phyloP scores from a whole-genome alignment of 2,329 filamentous ascomycete species.

The Neocatenulostroma microsporum region DNA sequence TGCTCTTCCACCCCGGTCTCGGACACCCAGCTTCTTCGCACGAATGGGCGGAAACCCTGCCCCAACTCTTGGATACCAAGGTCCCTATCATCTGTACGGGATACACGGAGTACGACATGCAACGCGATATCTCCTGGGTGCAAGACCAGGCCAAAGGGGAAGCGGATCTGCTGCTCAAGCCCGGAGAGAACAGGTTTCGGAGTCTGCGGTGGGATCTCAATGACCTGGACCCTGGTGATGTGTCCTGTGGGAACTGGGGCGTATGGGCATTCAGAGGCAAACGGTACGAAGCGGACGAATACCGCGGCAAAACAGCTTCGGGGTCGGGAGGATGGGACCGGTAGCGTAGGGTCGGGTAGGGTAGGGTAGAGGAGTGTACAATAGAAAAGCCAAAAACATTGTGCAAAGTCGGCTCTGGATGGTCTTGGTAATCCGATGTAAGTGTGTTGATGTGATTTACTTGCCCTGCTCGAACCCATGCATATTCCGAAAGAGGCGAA shows the following conservation, averaged over 20 bases:
- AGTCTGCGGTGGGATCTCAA: constrained; percentile 96
- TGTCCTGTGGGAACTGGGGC: constrained; percentile 95
- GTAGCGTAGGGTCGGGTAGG: not conserved
- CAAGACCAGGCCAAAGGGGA: constrained; percentile 77
- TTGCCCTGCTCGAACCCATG: no score
- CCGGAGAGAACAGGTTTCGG: constrained; percentile 87
- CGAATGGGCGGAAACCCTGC: constrained; percentile 89
- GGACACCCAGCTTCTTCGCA: constrained; percentile 89
- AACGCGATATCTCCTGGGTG: constrained; percentile 86
- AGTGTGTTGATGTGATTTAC: no score
- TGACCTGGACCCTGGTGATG: constrained; percentile 85
- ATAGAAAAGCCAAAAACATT: no score
- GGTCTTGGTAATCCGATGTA: no score
- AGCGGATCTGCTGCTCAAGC: constrained; percentile 84
- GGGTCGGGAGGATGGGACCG: not conserved
- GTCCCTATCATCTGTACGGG: constrained; percentile 89
- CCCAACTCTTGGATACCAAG: constrained; percentile 87
- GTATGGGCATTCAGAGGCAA: constrained; percentile 97
- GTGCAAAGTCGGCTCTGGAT: no score
- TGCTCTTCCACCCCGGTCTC: constrained; percentile 92
- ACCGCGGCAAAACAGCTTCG: constrained; percentile 21
- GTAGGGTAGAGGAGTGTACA: no score
- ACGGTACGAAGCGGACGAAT: constrained; percentile 62
- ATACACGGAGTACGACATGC: constrained; percentile 92
- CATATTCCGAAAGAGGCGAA: no score